Percentiles rank a stretch among this genome's conserved stretches.
phyloP scores from a whole-genome alignment of 179 eudicot species.

The Silene coronaria region DNA sequence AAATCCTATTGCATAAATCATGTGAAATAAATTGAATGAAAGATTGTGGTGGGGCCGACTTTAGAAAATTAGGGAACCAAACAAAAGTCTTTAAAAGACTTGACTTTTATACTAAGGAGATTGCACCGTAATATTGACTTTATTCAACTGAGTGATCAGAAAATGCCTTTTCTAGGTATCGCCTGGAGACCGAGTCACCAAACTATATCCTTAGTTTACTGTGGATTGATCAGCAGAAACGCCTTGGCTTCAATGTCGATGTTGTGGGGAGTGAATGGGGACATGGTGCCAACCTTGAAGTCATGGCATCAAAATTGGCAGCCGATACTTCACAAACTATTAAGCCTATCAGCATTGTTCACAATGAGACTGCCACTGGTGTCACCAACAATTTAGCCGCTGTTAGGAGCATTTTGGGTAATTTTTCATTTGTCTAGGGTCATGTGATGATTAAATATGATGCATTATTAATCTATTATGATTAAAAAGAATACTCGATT shows the following conservation, averaged over 20 bases:
- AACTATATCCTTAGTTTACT: conserved; percentile 89
- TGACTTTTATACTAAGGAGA: too few species aligned
- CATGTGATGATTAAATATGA: background rate
- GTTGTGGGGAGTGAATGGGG: conserved; percentile 99
- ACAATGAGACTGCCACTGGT: conserved; percentile 99
- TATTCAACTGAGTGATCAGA: too few species aligned
- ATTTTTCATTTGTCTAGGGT: background rate
- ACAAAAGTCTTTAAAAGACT: too few species aligned
- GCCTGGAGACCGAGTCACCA: conserved; percentile 87
- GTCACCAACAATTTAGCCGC: conserved; percentile 96
- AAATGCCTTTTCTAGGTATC: conserved; percentile 47
- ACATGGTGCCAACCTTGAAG: conserved; percentile 80
- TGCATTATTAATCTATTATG: background rate
- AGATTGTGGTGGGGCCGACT: too few species aligned
- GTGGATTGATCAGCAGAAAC: conserved; percentile 96
- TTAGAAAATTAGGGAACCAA: too few species aligned
- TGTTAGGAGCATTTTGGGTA: conserved; percentile 85
- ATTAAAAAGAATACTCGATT: background rate
- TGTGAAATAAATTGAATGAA: too few species aligned
- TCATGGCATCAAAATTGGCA: conserved; percentile 77
- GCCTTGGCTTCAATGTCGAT: conserved; percentile 85
- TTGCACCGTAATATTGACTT: background rate
- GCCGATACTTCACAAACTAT: conserved; percentile 73
- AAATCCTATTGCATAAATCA: too few species aligned
- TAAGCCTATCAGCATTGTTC: conserved; percentile 95